Evolutionary conservation across 1,284 basidiomycete species (phyloP), one percentile per base, ranked within the genome.

Genomic region (Cutaneotrichosporon sp.): DNA sequence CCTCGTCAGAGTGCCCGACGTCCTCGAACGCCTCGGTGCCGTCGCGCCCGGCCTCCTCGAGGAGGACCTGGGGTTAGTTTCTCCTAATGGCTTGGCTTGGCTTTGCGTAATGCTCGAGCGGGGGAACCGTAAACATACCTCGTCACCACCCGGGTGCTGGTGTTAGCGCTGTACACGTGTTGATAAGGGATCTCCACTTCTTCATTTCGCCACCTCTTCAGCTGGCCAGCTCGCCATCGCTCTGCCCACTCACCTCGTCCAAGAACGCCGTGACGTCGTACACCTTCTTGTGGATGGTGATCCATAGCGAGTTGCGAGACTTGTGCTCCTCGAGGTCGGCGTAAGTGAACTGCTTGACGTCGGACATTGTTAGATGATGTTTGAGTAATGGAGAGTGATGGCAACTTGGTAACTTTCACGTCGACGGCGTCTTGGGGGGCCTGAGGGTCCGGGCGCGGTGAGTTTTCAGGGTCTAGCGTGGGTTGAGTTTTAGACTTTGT

Each of bases 21-120:
- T 99, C 97, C 83, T 99, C 97, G 76, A 99, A 99, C 13, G 96
- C 93, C 80, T 99, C 97, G 51, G 96, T 97, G 32, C 93, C 94
- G 80, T 99, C 95, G 78, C 90, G 89, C 73, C 89, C 78, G 76
- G 69, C 89, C 83, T 99, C 96, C 69, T 90, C 89, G 63, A 97
- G 81, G 69, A 99, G 87, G 63, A 99, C 96, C 82, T 99, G 42
- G 46, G n/a, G 46, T 58, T 32, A 58, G 56, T 22, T 11, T 13
- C 0, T 18, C 21, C 1, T 8, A 22, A 2, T 11, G 31, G 22
- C 6, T 52, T 30, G 51, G 52, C 53, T 21, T 5, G 22, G 34
- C 53, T 11, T 11, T 8, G 53, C 30, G 31, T 6, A 13, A 13
- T 42, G 40, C 13, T 16, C 40, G 31, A 16, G 5, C 34, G 6